Percentiles rank a stretch among this genome's conserved stretches.
These are phyloP conservation scores for Heteromeles arbutifolia DNA, from an alignment of 306 rosid genomes.

Conservation along the genomic window DNA sequence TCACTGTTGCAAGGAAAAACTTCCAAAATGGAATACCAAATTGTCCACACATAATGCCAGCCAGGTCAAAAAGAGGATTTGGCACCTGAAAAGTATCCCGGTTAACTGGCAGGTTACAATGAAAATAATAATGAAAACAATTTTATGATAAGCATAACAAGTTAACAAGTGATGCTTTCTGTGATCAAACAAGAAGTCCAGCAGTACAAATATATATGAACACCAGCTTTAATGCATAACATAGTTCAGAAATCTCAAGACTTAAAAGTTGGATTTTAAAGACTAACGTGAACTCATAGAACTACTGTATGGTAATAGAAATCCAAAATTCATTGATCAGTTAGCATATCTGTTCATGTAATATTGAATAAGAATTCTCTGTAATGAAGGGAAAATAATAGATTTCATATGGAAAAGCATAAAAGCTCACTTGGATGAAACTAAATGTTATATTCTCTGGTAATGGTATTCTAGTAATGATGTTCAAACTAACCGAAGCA, in stretches of 20 bases:
- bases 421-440: background rate
- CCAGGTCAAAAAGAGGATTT: slow-evolving; percentile 96
- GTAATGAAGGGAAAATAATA: background rate
- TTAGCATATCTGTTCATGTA: background rate
- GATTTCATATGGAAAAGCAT: background rate
- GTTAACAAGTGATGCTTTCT: background rate
- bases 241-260: background rate
- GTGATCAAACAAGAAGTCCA: background rate
- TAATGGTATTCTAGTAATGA: slow-evolving; percentile 5
- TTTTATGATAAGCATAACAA: background rate
- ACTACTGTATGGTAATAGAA: background rate
- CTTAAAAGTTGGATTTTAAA: background rate
- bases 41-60: slow-evolving; percentile 99
- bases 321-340: background rate
- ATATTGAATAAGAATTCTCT: background rate
- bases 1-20: slow-evolving; percentile 76
- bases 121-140: background rate
- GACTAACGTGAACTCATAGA: background rate
- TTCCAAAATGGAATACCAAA: slow-evolving; percentile 87
- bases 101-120: slow-evolving; percentile 13
- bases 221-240: background rate
- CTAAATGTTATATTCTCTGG: background rate
- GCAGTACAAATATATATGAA: background rate
- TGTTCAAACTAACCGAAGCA: slow-evolving; percentile 85
- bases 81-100: slow-evolving; percentile 63